phyloP scores from a whole-genome alignment of 2,329 filamentous ascomycete genomes.

The Diplodia corticola region DNA sequence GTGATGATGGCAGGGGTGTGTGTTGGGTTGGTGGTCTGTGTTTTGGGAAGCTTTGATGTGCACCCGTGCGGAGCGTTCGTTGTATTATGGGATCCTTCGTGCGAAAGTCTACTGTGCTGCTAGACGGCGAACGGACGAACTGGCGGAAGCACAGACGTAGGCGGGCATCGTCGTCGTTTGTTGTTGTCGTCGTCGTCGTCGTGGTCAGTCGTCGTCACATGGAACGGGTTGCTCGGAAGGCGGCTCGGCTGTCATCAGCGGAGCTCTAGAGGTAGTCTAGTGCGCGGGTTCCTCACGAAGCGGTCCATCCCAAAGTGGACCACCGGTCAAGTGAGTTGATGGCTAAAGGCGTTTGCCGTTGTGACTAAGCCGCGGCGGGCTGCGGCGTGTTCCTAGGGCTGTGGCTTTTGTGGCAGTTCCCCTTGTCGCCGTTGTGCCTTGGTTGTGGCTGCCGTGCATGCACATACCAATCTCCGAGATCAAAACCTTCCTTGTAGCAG shows the following conservation, averaged over 20 bases:
- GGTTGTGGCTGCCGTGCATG: neutral
- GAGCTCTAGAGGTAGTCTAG: neutral
- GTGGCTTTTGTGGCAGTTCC: neutral
- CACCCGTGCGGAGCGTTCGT: no score
- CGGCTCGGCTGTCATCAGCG: neutral
- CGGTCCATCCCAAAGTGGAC: neutral
- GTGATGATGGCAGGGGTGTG: no score
- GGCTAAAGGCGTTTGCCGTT: neutral
- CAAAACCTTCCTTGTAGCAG: neutral
- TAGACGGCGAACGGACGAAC: no score
- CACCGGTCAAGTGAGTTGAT: neutral
- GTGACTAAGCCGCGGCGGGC: neutral
- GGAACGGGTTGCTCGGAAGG: neutral
- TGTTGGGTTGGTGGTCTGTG: no score
- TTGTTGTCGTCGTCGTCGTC: no score
- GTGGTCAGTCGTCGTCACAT: neutral
- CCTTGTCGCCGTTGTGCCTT: no score
- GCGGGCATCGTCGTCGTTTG: no score
- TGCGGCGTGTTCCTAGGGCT: neutral
- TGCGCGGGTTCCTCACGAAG: neutral
- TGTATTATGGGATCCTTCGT: no score
- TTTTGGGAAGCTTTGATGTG: no score
- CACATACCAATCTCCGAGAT: neutral
- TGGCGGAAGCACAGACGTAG: no score
- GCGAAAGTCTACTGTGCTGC: no score